phyloP scores from a whole-genome alignment of 306 rosid genomes.

The Inga oerstediana region DNA sequence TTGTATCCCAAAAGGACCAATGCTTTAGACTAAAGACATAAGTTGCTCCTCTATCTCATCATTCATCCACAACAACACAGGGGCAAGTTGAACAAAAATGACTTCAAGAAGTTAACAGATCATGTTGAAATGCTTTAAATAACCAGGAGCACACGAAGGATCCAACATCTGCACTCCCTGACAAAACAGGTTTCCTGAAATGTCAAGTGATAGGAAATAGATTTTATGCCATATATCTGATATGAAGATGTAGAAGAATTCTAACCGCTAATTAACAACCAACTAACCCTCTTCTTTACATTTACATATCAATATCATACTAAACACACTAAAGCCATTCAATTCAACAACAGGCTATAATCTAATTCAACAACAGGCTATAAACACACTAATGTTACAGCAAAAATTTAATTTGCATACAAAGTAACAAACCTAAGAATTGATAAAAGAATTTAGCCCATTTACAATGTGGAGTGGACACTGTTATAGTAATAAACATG shows the following conservation, averaged over 20 bases:
- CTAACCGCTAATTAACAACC: too few species aligned
- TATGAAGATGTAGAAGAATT: too few species aligned
- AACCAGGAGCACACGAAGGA: neutral
- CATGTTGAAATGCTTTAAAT: neutral
- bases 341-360: neutral
- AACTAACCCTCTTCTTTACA: too few species aligned
- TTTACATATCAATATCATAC: neutral
- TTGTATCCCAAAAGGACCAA: neutral
- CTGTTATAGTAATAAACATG: neutral
- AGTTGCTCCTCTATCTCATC: neutral
- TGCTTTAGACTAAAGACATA: neutral
- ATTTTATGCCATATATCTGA: neutral
- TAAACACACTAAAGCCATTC: neutral
- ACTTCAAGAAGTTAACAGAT: neutral
- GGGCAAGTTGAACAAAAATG: neutral
- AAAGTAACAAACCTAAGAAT: conserved; percentile 3
- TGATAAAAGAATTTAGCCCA: neutral
- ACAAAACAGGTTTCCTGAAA: neutral
- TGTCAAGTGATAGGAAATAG: neutral
- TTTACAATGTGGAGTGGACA: neutral
- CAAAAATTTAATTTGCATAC: neutral
- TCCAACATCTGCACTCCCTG: neutral
- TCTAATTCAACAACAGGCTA: neutral
- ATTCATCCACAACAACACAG: neutral
- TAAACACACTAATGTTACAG: too few species aligned